These are phyloP conservation scores for Hortaea werneckii DNA, from an alignment of 2,329 filamentous ascomycete species.

Conservation along the genomic window DNA sequence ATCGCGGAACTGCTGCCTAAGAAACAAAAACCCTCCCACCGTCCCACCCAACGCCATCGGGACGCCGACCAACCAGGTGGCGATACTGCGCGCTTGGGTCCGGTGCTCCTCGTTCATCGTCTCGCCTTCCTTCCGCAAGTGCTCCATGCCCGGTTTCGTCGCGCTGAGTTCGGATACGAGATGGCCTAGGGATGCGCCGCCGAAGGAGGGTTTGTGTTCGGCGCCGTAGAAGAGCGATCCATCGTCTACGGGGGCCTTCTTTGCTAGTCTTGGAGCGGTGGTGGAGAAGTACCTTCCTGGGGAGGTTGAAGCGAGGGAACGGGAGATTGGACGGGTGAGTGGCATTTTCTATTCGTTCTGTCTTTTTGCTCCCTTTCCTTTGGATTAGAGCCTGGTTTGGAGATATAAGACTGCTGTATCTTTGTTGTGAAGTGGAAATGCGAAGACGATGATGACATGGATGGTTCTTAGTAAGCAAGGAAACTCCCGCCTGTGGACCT, in stretches of 20 bases:
- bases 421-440: no score
- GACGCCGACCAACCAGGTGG: slow-evolving; percentile 13
- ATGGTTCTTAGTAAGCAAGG: no score
- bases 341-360: no score
- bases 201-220: slow-evolving; percentile 20
- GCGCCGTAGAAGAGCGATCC: background rate
- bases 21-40: slow-evolving; percentile 12
- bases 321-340: no score
- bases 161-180: slow-evolving; percentile 20
- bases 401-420: no score
- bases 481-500: no score
- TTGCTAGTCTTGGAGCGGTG: background rate
- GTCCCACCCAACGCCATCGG: slow-evolving; percentile 10
- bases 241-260: background rate
- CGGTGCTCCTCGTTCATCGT: slow-evolving; percentile 20
- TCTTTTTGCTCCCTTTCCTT: no score
- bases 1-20: background rate
- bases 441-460: no score
- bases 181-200: slow-evolving; percentile 19
- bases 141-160: slow-evolving; percentile 20
- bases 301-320: no score
- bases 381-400: no score
- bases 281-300: background rate
- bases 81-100: slow-evolving; percentile 10
- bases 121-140: slow-evolving; percentile 13